Conservation (phyloP, 352 stramenopile species). For the Phytopythium montanum region DNA sequence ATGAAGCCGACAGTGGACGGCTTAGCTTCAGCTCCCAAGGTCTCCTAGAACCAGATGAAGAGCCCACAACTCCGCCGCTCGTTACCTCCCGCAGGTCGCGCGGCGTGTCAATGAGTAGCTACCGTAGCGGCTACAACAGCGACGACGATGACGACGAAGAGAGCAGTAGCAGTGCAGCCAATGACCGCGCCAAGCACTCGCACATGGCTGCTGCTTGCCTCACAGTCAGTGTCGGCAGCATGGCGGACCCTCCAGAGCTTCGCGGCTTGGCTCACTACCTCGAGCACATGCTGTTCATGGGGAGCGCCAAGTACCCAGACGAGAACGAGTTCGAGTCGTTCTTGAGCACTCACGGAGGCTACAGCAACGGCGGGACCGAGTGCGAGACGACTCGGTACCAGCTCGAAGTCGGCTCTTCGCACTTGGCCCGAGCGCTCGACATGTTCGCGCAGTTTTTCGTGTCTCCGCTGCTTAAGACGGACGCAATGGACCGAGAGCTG, state of each 20-base stretch:
- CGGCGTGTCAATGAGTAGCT: slow-evolving; percentile 7
- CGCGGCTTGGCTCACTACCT: slow-evolving; percentile 80
- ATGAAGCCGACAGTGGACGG: not conserved
- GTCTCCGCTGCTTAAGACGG: slow-evolving; percentile 65
- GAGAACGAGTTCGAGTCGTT: slow-evolving; percentile 92
- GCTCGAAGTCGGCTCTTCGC: slow-evolving; percentile 74
- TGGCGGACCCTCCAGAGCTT: slow-evolving; percentile 50
- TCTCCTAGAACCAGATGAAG: slow-evolving; percentile 1
- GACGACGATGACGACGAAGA: slow-evolving; percentile 13
- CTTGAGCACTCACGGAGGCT: slow-evolving; percentile 82
- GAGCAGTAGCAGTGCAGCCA: slow-evolving; percentile 7
- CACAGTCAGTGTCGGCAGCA: slow-evolving; percentile 52
- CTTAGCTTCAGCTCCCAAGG: not conserved
- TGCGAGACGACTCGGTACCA: slow-evolving; percentile 89
- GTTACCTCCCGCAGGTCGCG: not conserved
- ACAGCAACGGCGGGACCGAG: slow-evolving; percentile 90
- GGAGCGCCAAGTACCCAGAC: slow-evolving; percentile 86
- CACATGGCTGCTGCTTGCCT: slow-evolving; percentile 47
- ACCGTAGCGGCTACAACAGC: slow-evolving; percentile 1
- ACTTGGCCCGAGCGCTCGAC: slow-evolving; percentile 63
- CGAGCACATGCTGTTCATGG: slow-evolving; percentile 95
- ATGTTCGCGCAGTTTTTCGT: slow-evolving; percentile 94
- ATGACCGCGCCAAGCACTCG: slow-evolving; percentile 8
- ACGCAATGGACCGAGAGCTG: slow-evolving; percentile 78
- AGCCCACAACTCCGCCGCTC: slow-evolving; percentile 6